phyloP scores from a whole-genome alignment of 805 yeast species.

The Hanseniaspora lindneri region DNA sequence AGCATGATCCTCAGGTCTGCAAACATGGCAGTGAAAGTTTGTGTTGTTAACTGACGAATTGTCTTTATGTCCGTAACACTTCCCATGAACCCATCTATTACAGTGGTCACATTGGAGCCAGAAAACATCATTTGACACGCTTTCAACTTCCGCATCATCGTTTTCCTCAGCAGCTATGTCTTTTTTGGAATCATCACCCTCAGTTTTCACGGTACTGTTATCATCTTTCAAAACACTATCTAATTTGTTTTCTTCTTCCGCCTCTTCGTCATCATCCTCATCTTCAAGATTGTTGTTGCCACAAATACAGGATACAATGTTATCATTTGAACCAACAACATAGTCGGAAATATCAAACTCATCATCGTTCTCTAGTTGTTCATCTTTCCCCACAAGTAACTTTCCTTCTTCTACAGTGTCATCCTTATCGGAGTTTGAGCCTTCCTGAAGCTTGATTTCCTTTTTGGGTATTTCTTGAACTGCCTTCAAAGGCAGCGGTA shows the following conservation, averaged over 20 bases:
- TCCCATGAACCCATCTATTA: conserved; percentile 88
- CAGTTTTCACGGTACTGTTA: background rate
- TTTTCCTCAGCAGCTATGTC: background rate
- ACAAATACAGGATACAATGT: conserved; percentile 81
- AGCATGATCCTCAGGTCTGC: conserved; percentile 12
- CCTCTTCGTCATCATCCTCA: conserved; percentile 6
- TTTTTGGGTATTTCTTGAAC: background rate
- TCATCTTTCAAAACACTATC: background rate
- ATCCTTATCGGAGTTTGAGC: background rate
- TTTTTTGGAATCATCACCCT: background rate
- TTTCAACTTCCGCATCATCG: conserved; percentile 7
- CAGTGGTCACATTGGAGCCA: conserved; percentile 92
- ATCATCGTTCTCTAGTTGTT: background rate
- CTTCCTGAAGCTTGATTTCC: conserved; percentile 14
- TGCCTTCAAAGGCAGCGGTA: conserved; percentile 45
- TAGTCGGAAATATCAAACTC: conserved; percentile 29
- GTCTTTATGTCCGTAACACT: conserved; percentile 69
- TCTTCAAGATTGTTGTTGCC: conserved; percentile 45
- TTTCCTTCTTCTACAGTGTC: background rate
- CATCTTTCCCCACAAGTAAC: background rate
- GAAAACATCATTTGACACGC: conserved; percentile 63
- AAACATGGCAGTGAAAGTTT: conserved; percentile 10
- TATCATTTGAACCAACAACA: conserved; percentile 69
- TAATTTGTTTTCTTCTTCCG: background rate
- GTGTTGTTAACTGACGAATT: conserved; percentile 42